Base-by-base conservation (phyloP, 2,329 filamentous ascomycete species). In the Penicillium sp. region DNA sequence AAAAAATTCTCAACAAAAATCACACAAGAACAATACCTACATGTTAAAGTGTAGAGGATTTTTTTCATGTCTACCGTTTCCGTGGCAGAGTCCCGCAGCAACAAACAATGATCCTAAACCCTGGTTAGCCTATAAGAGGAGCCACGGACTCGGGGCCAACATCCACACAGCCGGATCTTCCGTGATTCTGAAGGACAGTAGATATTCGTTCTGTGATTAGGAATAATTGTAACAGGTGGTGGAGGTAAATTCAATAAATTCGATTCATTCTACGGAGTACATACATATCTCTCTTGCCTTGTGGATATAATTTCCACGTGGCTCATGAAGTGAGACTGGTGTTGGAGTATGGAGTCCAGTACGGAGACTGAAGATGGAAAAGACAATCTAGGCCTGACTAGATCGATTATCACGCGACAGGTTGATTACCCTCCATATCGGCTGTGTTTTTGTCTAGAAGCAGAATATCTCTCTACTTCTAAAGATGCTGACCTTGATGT, bases 221-320 rank as follows among this genome's bases (percentile, higher is more conserved):
- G 19, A 19, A 19, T 42, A 10, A 19, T 40, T n/a, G 5, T 40
- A 9, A n/a, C 33, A 2, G 33, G 53, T 59, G 62, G 53, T 54
- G 26, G 26, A 26, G 26, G 26, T 26, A 5, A 26, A 26, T 26
- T 26, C 26, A 26, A 26, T 3, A 7, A 15, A 19, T 19, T 33
- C 47, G n/a, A 9, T 28, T 53, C 22, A 28, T 44, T 33, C 9
- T 22, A n/a, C n/a, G n/a, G n/a, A n/a, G n/a, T n/a, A n/a, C n/a
- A n/a, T n/a, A n/a, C n/a, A n/a, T n/a, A 24, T 40, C 37, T 40
- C 12, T 30, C 17, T 24, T 35, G 45, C 24, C 26, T 26, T 17
- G 53, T 59, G 62, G 56, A 54, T 51, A 54, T 9, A 6, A 12
- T 55, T 57, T 57, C 62, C 56, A 64, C 56, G 56, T 64, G 56